A percentile compares a stretch with the other conserved stretches of the same genome.
phyloP scores from a whole-genome alignment of 2,329 filamentous ascomycete species.

The Biscogniauxia mediterranea region DNA sequence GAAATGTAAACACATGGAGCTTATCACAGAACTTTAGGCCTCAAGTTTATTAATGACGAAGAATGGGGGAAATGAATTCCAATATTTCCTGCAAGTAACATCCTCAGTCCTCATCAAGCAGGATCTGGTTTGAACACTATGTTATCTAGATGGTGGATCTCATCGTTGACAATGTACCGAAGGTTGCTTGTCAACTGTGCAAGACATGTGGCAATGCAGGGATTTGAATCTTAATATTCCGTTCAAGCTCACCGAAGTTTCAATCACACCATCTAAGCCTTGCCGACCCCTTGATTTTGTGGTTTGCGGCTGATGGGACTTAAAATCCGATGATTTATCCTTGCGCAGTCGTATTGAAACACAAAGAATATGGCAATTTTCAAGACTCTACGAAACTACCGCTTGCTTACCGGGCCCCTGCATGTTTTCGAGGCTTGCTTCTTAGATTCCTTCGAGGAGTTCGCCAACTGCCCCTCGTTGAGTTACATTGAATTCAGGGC shows the following conservation, averaged over 20 bases:
- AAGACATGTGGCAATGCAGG: neutral
- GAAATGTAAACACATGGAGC: no score
- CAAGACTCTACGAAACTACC: no score
- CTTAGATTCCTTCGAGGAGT: neutral
- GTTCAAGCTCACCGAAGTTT: neutral
- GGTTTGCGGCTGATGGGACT: neutral
- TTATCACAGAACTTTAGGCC: no score
- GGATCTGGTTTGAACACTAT: no score
- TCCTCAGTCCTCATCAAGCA: no score
- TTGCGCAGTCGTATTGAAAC: neutral
- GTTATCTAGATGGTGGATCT: neutral
- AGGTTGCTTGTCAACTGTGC: neutral
- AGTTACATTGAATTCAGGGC: neutral
- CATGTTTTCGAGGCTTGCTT: neutral
- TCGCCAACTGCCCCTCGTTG: neutral
- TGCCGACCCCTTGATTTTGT: neutral
- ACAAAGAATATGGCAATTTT: neutral
- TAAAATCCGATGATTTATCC: neutral
- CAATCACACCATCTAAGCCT: neutral
- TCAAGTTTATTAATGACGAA: no score
- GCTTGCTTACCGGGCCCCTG: neutral
- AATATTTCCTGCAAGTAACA: no score
- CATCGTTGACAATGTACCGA: neutral
- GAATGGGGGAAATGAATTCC: no score
- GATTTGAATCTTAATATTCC: neutral